phyloP scores from a whole-genome alignment of 2,329 filamentous ascomycete genomes.

The Penicillium oxalicum region DNA sequence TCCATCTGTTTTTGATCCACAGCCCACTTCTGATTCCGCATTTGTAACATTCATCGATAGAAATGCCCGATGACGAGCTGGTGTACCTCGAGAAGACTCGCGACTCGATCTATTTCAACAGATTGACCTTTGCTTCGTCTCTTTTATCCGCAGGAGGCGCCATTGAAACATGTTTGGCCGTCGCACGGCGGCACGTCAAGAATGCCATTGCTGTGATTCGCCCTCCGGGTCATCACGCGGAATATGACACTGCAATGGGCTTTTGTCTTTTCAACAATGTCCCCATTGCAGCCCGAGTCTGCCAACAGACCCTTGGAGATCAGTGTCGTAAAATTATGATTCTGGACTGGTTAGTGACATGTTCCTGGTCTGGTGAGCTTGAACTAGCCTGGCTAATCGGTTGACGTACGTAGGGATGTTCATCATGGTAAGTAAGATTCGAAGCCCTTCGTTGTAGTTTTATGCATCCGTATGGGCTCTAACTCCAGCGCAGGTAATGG shows the following conservation, averaged over 20 bases:
- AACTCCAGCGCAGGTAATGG: slow-evolving; percentile 64
- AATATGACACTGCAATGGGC: slow-evolving; percentile 77
- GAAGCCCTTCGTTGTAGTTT: neutral
- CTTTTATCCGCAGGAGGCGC: slow-evolving; percentile 83
- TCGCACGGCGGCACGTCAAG: slow-evolving; percentile 75
- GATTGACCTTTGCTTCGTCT: slow-evolving; percentile 72
- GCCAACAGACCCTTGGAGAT: slow-evolving; percentile 73
- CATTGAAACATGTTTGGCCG: slow-evolving; percentile 92
- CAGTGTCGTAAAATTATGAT: slow-evolving; percentile 83
- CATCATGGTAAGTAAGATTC: slow-evolving; percentile 50
- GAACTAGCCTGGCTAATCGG: slow-evolving; percentile 14
- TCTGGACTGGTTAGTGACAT: slow-evolving; percentile 73
- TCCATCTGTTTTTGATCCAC: too few relatives aligned
- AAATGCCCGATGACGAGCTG: slow-evolving; percentile 54
- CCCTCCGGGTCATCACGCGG: slow-evolving; percentile 91
- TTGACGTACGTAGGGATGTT: slow-evolving; percentile 50
- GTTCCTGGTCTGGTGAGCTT: too few relatives aligned
- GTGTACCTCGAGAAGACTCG: slow-evolving; percentile 62
- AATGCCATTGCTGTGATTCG: slow-evolving; percentile 95
- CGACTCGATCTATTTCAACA: slow-evolving; percentile 77
- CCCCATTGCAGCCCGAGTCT: slow-evolving; percentile 81
- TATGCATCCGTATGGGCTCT: slow-evolving; percentile 9
- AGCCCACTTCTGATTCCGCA: too few relatives aligned
- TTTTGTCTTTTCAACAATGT: slow-evolving; percentile 99
- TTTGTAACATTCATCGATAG: slow-evolving; percentile 29